These are phyloP conservation scores for Daldinia sp. DNA, from an alignment of 2,329 filamentous ascomycete genomes.

Conservation along the genomic window DNA sequence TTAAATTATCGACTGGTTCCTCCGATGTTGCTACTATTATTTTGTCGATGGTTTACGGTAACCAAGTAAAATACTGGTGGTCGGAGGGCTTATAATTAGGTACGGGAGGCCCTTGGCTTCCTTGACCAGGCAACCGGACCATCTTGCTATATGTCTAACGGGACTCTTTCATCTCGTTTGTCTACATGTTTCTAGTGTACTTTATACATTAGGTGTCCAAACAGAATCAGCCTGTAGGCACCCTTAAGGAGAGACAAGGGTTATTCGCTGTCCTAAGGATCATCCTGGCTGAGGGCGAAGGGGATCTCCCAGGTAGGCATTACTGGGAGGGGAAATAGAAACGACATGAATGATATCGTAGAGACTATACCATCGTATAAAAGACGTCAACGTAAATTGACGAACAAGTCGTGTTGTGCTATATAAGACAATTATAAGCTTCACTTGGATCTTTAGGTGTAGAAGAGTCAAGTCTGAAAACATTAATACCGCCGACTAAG, in stretches of 20 bases:
- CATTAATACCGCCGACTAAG: background rate
- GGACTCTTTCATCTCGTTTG: slow-evolving; percentile 19
- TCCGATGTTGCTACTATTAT: background rate
- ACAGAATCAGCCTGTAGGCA: background rate
- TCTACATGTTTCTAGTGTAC: slow-evolving; percentile 1
- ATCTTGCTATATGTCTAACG: background rate
- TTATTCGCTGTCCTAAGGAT: background rate
- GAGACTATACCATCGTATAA: background rate
- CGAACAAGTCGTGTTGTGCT: background rate
- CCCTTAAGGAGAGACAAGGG: slow-evolving; percentile 2
- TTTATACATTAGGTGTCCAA: slow-evolving; percentile 3
- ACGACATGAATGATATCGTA: background rate
- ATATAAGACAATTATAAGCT: background rate
- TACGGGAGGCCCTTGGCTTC: background rate
- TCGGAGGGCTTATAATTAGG: slow-evolving; percentile 5
- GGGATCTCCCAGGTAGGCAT: background rate
- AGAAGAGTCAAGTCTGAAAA: background rate
- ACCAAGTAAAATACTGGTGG: background rate
- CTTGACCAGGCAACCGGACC: background rate
- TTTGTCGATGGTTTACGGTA: background rate
- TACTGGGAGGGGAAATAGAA: background rate
- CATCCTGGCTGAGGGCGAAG: background rate
- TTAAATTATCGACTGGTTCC: background rate
- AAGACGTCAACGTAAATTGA: background rate
- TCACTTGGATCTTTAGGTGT: background rate